Conservation (phyloP, 2,329 filamentous ascomycete genomes). For the Pseudogymnoascus sp. region DNA sequence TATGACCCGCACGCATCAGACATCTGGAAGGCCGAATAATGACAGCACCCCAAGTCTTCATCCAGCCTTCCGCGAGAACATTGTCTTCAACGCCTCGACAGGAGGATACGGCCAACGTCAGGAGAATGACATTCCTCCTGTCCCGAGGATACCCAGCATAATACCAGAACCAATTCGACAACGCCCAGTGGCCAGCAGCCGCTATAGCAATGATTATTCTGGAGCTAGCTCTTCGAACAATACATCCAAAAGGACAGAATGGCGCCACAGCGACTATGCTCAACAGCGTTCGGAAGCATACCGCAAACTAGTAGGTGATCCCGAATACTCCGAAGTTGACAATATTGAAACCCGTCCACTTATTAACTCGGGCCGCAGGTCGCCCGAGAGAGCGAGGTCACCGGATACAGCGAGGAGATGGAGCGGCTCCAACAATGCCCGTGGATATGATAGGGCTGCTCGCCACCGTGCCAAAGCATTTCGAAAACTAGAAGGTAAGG, state of each 20-base stretch:
- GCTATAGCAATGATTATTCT: background rate
- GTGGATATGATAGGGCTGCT: background rate
- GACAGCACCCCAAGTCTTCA: constrained; percentile 1
- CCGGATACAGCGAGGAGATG: background rate
- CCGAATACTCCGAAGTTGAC: background rate
- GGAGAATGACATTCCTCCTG: background rate
- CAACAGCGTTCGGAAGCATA: constrained; percentile 9
- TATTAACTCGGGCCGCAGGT: background rate
- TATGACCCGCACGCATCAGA: background rate
- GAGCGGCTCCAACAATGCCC: background rate
- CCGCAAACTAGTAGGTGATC: constrained; percentile 7
- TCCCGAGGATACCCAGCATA: background rate
- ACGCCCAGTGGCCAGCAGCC: background rate
- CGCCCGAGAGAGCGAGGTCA: background rate
- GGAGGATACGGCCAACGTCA: background rate
- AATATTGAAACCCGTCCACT: background rate
- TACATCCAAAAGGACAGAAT: background rate
- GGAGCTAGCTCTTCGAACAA: background rate
- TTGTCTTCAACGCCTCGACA: background rate
- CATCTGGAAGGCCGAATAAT: background rate
- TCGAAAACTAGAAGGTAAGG: background rate
- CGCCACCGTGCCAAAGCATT: background rate
- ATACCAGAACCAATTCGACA: background rate
- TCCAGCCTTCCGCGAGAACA: background rate
- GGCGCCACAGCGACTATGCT: background rate